Base-by-base conservation (phyloP, 163 green algal genomes). In the Chlorella variabilis region DNA sequence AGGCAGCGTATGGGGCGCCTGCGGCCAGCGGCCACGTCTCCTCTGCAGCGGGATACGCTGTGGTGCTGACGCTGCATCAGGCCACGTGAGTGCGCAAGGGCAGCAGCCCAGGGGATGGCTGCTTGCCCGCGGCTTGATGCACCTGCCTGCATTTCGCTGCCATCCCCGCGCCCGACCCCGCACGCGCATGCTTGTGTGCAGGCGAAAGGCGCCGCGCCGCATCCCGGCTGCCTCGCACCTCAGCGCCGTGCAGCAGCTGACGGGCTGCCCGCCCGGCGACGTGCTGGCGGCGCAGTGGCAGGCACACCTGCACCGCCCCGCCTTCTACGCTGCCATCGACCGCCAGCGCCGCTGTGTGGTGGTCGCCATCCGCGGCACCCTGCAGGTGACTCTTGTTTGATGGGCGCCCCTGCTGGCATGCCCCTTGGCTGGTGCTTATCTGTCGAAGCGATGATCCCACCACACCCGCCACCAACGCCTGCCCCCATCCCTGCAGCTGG, bases 201-300 rank as follows among this genome's bases (percentile, higher is more conserved):
- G 75, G 7, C 25, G 31, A 7, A 45, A 45, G 41, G 75, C 75
- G 1, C 58, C 59, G 2, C 75, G 75, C 58, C 62, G 48, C 75
- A 81, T 63, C 39, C 58, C 59, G 2, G 36, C 59, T 3, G 62
- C 42, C 1, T 18, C 21, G 11, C 75, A 81, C 59, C 29, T 71
- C n/a, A 17, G 2, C 0, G 75, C 54, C 1, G 39, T 81, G 29
- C 29, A 71, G 39, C 39, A 36, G 29, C 75, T 81, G 39, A 81
- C 75, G n/a, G 75, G 75, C 59, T 59, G 42, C 29, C 39, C 39
- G 5, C 29, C 75, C 3, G 31, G 2, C n/a, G 75, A 81, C 23
- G 39, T 81, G 38, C 59, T 81, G 58, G 75, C 59, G 20, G 75
- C 75, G 6, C 58, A 81, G 59, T 81, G 75, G 75, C 29, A 34